These are phyloP conservation scores for Dalbergia cochinchinensis DNA, from an alignment of 306 rosid genomes.

Conservation along the genomic window DNA sequence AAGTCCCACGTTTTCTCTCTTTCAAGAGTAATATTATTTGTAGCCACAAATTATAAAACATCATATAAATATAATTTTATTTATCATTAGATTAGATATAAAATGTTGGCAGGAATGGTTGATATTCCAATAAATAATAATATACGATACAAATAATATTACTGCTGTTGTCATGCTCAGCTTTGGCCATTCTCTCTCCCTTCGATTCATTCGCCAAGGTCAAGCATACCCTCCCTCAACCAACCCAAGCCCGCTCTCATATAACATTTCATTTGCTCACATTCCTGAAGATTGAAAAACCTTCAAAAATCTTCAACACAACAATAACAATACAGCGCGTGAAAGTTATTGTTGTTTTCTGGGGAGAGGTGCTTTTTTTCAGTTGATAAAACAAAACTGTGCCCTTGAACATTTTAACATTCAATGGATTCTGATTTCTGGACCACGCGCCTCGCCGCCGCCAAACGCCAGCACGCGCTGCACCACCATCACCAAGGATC, in stretches of 20 bases:
- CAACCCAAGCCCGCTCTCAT: neutral
- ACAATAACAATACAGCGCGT: too few species aligned
- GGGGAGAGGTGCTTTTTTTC: conserved; percentile 7
- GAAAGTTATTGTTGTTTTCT: neutral
- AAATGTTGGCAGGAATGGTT: too few species aligned
- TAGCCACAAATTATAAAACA: too few species aligned
- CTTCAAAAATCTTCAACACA: too few species aligned
- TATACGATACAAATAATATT: too few species aligned
- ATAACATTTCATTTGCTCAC: neutral
- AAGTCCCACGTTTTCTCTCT: conserved; percentile 48
- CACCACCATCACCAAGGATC: conserved; percentile 82
- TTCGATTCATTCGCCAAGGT: neutral
- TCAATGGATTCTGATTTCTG: conserved; percentile 93
- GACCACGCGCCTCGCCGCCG: conserved; percentile 96
- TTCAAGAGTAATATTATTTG: too few species aligned
- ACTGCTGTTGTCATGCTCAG: neutral
- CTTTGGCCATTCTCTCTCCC: neutral
- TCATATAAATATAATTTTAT: too few species aligned
- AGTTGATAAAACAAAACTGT: neutral
- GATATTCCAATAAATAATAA: too few species aligned
- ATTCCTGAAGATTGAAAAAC: neutral
- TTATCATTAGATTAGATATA: too few species aligned
- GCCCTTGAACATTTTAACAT: conserved; percentile 40
- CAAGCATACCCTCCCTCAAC: neutral
- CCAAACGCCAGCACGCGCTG: conserved; percentile 82